Evolutionary conservation across 148 eudicot species (phyloP).

Genomic region (Cornus florida): DNA sequence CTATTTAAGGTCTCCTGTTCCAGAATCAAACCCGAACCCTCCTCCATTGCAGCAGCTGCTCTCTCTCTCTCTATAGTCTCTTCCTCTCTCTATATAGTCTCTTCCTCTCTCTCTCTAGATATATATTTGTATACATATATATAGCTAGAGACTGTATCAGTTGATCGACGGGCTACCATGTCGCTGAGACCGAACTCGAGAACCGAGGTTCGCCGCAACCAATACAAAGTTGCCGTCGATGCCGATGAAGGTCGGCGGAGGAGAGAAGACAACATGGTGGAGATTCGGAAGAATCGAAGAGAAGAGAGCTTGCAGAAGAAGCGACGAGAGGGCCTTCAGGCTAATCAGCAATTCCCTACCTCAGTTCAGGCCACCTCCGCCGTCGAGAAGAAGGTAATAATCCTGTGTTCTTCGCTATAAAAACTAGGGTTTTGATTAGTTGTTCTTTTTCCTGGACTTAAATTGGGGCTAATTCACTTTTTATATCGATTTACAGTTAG

Average conservation of each 20-base stretch:
- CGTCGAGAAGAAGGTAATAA: slow-evolving; percentile 28
- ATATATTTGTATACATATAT: background rate
- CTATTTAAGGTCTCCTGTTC: background rate
- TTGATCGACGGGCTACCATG: slow-evolving; percentile 14
- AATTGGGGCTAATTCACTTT: background rate
- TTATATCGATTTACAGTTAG: background rate
- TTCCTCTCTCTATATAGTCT: too few species aligned
- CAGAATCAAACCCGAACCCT: background rate
- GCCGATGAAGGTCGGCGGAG: slow-evolving; percentile 39
- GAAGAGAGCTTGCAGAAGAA: slow-evolving; percentile 40
- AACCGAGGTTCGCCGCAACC: slow-evolving; percentile 34
- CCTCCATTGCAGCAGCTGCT: background rate
- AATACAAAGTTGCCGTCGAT: slow-evolving; percentile 41
- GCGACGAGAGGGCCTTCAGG: slow-evolving; percentile 35
- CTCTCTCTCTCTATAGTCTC: background rate
- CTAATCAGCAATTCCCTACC: slow-evolving; percentile 7
- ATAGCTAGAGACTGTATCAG: background rate
- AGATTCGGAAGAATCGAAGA: slow-evolving; percentile 36
- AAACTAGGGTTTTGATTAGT: background rate
- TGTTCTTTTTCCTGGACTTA: background rate
- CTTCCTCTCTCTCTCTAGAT: slow-evolving; percentile 1
- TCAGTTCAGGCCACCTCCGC: slow-evolving; percentile 16
- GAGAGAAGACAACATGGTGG: slow-evolving; percentile 47
- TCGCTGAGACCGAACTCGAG: slow-evolving; percentile 32
- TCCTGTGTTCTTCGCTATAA: background rate